Percentiles rank a stretch among this genome's conserved stretches.
Evolutionary conservation across 768 basidiomycete genomes (phyloP).

Genomic region (Piloderma croceum): DNA sequence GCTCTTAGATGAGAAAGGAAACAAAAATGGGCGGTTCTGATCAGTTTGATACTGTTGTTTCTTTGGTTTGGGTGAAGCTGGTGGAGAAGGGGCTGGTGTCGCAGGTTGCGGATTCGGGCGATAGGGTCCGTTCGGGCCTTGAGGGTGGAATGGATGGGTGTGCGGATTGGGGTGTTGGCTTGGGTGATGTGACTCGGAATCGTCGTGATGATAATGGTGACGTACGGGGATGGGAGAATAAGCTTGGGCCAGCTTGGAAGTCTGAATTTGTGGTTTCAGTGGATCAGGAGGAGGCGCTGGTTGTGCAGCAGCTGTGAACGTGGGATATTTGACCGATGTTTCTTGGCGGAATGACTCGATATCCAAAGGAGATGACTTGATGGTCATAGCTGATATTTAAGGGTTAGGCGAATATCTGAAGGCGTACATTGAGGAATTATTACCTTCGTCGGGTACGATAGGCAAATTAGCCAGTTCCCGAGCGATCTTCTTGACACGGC

Average conservation of each 20-base stretch:
- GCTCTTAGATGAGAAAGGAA: constrained; percentile 81
- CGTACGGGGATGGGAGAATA: constrained; percentile 91
- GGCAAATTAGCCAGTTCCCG: constrained; percentile 82
- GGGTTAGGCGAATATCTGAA: neutral
- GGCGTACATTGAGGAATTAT: neutral
- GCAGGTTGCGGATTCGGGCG: constrained; percentile 58
- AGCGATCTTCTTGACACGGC: constrained; percentile 75
- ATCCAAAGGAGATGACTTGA: constrained; percentile 90
- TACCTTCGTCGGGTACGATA: constrained; percentile 40
- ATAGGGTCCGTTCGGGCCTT: constrained; percentile 34
- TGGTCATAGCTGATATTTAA: constrained; percentile 43
- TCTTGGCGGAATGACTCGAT: constrained; percentile 87
- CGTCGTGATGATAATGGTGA: constrained; percentile 90
- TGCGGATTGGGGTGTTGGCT: constrained; percentile 35
- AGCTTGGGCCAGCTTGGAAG: constrained; percentile 78
- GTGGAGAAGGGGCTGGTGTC: constrained; percentile 89
- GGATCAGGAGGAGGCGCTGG: constrained; percentile 29
- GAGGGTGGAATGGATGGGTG: constrained; percentile 20
- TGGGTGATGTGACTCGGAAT: constrained; percentile 45
- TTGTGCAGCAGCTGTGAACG: constrained; percentile 64
- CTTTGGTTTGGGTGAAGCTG: constrained; percentile 83
- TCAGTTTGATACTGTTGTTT: constrained; percentile 99
- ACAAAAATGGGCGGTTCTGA: constrained; percentile 87
- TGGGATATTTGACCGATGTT: constrained; percentile 92
- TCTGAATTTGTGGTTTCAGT: constrained; percentile 32